phyloP scores from a whole-genome alignment of 1,284 basidiomycete genomes.

The Phlebopus sp. region DNA sequence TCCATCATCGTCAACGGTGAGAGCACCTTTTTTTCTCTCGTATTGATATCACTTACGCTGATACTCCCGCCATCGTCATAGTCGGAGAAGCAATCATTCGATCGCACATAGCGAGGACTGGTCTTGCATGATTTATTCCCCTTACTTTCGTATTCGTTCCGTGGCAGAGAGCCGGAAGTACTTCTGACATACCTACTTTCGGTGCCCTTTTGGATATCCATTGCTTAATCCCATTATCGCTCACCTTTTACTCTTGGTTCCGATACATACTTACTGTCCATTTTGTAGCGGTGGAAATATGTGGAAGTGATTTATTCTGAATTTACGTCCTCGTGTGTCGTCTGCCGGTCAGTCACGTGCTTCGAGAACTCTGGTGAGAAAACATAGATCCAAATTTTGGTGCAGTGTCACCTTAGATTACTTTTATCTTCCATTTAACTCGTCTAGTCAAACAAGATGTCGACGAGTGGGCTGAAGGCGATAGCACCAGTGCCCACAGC shows the following conservation, averaged over 20 bases:
- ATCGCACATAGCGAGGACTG: constrained; percentile 54
- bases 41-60: background rate
- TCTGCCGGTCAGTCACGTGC: too few species aligned
- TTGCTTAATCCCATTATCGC: constrained; percentile 23
- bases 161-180: constrained; percentile 10
- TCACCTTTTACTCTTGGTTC: constrained; percentile 20
- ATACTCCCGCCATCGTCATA: constrained; percentile 23
- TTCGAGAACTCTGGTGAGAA: too few species aligned
- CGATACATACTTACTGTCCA: constrained; percentile 6
- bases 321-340: too few species aligned
- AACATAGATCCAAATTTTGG: constrained; percentile 11
- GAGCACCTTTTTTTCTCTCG: constrained; percentile 20
- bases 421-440: constrained; percentile 10
- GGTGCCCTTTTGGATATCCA: constrained; percentile 9
- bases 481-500: constrained; percentile 98
- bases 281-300: too few species aligned
- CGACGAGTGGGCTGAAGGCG: constrained; percentile 86
- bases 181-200: constrained; percentile 2
- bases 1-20: constrained; percentile 67
- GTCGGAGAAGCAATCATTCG: constrained; percentile 66
- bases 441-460: constrained; percentile 49
- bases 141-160: constrained; percentile 6
- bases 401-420: background rate
- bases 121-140: constrained; percentile 38
- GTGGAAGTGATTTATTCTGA: too few species aligned